Evolutionary conservation across 1,284 basidiomycete genomes (phyloP), one percentile per base, ranked within the genome.

Genomic region (Psilocybe mexicana): DNA sequence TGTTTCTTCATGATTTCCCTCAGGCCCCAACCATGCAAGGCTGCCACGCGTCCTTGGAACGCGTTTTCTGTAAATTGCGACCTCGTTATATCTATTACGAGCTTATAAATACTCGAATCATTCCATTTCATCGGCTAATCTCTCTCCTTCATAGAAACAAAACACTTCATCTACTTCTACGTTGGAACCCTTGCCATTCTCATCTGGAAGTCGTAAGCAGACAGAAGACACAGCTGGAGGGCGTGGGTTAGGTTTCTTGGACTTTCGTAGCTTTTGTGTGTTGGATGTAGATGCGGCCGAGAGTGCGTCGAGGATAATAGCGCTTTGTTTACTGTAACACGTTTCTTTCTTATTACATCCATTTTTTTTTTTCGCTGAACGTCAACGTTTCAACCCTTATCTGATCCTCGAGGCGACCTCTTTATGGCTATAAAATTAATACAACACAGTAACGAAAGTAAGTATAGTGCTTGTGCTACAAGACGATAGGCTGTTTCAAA

Each of bases 121-220:
- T 28, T 28, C 43, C 57, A 38, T 58, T 30, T 44, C 28, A 58
- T 47, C 52, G 51, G 51, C 23, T 45, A 18, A 28, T 36, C 36
- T 63, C 59, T 55, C 61, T 55, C 61, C 54, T 57, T 48, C 8
- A 25, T 76, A 96, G 94, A 96, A 84, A 94, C 94, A 63, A 95
- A 94, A 74, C 91, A 96, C 73, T 97, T 97, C 78, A 94, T 97
- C 78, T 97, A 96, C 82, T 96, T 96, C 78, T 96, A 96, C 80
- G 82, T 96, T 70, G 93, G 92, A 57, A 80, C 86, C 38, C 87
- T 94, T 63, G 94, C 94, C 59, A 85, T 96, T 76, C 87, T 96
- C 74, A 88, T 96, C 76, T 96, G 94, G 94, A 96, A 95, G 79
- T 94, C 92, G 78, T 93, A 78, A 78, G 75, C 53, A 24, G 23